Conservation (phyloP, 768 basidiomycete genomes). For the Kwoniella botswanensis region DNA sequence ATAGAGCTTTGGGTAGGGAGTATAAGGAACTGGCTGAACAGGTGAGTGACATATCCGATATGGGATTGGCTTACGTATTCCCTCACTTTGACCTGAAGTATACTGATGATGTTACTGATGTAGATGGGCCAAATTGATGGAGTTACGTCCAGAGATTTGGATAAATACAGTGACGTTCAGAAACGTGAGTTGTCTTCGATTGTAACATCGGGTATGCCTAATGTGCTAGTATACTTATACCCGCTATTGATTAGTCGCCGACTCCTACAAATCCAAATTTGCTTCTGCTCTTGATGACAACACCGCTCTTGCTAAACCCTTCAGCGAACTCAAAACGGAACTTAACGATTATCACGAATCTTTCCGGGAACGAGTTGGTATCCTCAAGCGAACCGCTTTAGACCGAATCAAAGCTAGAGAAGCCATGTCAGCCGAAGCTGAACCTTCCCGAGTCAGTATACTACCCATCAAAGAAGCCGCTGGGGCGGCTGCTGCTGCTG, state of each 20-base stretch:
- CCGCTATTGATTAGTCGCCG: conserved; percentile 8
- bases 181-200: conserved; percentile 15
- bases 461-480: conserved; percentile 43
- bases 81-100: too few species aligned
- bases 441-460: conserved; percentile 34
- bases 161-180: conserved; percentile 23
- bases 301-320: conserved; percentile 21
- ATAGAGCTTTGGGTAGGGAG: conserved; percentile 28
- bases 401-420: conserved; percentile 46
- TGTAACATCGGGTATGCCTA: background rate
- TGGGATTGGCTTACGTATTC: too few species aligned
- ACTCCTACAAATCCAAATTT: conserved; percentile 29
- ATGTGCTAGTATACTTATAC: too few species aligned
- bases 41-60: conserved; percentile 21
- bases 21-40: conserved; percentile 31
- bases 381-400: conserved; percentile 41
- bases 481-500: conserved; percentile 33
- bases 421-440: conserved; percentile 28
- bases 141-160: conserved; percentile 42
- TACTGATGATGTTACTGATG: too few species aligned
- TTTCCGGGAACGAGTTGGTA: conserved; percentile 43
- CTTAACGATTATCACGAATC: conserved; percentile 46
- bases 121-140: conserved; percentile 47
- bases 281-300: conserved; percentile 8
- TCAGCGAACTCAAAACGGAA: conserved; percentile 40